These are phyloP conservation scores for Fusarium torulosum DNA, from an alignment of 2,329 filamentous ascomycete genomes.

Conservation along the genomic window DNA sequence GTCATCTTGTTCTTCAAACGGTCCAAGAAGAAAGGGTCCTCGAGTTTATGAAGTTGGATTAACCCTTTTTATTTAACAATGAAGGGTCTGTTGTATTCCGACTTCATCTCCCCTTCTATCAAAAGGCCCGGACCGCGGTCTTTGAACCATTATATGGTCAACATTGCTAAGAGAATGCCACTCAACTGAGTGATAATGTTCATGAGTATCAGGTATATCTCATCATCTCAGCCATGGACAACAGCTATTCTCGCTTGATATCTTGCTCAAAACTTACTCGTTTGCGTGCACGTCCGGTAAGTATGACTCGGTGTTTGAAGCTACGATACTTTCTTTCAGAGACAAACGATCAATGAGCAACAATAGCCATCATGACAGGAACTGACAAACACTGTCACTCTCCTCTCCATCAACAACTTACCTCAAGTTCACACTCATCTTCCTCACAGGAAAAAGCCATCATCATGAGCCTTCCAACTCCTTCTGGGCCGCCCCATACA, in stretches of 20 bases:
- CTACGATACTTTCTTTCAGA: background rate
- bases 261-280: background rate
- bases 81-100: background rate
- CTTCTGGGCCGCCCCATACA: conserved; percentile 22
- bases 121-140: background rate
- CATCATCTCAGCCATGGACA: background rate
- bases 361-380: background rate
- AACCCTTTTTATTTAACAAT: background rate
- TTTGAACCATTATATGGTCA: background rate
- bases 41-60: background rate
- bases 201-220: conserved; percentile 39
- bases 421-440: background rate
- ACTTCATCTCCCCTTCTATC: background rate
- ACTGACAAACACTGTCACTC: background rate
- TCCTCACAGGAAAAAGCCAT: background rate
- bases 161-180: background rate
- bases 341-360: background rate
- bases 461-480: conserved; percentile 18
- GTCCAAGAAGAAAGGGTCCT: background rate
- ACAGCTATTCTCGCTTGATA: background rate
- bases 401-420: background rate
- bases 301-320: background rate
- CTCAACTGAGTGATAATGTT: conserved; percentile 31
- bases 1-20: conserved; percentile 31
- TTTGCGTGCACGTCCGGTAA: background rate